Evolutionary conservation across 1,284 basidiomycete genomes (phyloP), one percentile per base, ranked within the genome.

Genomic region (Veloporphyrellus conicus): DNA sequence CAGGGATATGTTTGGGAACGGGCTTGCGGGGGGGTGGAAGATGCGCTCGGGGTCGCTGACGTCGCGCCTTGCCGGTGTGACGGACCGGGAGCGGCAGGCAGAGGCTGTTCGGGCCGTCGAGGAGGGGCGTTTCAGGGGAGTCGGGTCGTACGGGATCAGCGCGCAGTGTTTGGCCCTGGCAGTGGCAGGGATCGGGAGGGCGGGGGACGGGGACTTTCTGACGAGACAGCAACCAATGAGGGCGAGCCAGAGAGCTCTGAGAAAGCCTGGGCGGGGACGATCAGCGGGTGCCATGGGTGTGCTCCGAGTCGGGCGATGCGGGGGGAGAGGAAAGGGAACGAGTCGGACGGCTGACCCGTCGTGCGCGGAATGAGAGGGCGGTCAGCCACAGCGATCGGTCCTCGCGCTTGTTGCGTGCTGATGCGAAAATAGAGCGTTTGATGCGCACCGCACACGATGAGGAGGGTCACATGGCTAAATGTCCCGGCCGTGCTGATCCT

Each of bases 1-100:
- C 15, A 62, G 2, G 11, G 58, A 60, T 8, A 62, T 59, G 32
- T 28, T 41, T 23, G 58, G 49, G 10, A 59, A 46, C 3, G 59
- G 57, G n/a, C 49, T 50, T 19, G 57, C 11, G 15, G 48, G 43
- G 5, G 54, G 45, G 16, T 59, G 54, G 20, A 56, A 46, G 23
- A 49, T 19, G 25, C 25, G 36, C 10, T 22, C 29, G 18, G 54
- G 41, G 31, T 32, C 15, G 9, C 18, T n/a, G 15, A 9, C 16
- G 4, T 35, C 12, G 28, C 28, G 43, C 41, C 22, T 45, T 18
- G n/a, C n/a, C n/a, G 45, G 54, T 2, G 47, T 47, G 32, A n/a
- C 6, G 11, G 52, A 47, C 10, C 45, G 52, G 12, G 52, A 27
- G 41, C 31, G 45, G 36, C 45, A 36, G 15, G 27, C 19, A 4